These are phyloP conservation scores for Nakaseomyces nivariensis DNA, from an alignment of 1,139 yeast genomes.

Conservation along the genomic window DNA sequence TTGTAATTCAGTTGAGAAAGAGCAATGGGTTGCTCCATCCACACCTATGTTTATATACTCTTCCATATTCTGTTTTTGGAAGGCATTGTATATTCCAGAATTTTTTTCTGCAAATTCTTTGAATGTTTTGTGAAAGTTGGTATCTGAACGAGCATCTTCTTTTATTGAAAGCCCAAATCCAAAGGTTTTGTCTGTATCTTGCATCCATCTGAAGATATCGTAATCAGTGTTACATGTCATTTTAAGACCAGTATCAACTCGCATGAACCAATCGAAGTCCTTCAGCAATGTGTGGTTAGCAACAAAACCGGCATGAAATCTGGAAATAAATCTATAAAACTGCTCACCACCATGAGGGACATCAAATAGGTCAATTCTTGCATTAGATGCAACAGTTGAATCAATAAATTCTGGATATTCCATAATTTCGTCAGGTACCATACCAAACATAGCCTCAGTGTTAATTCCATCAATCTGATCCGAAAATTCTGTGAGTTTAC, in stretches of 20 bases:
- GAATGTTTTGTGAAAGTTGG: slow-evolving; percentile 69
- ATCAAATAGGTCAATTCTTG: slow-evolving; percentile 41
- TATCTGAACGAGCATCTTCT: slow-evolving; percentile 68
- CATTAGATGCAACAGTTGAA: slow-evolving; percentile 42
- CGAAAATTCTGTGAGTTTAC: background rate
- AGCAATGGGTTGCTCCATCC: slow-evolving; percentile 60
- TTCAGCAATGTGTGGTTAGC: slow-evolving; percentile 62
- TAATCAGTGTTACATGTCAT: slow-evolving; percentile 70
- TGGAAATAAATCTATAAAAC: slow-evolving; percentile 76
- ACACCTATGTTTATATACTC: background rate
- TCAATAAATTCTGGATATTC: slow-evolving; percentile 52
- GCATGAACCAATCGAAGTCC: slow-evolving; percentile 81
- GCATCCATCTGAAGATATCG: slow-evolving; percentile 75
- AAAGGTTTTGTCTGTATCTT: slow-evolving; percentile 58
- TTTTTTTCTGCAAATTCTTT: slow-evolving; percentile 51
- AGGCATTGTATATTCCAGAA: slow-evolving; percentile 30
- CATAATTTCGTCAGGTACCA: slow-evolving; percentile 36
- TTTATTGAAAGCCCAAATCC: slow-evolving; percentile 75
- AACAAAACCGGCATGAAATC: slow-evolving; percentile 84
- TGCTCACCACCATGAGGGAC: slow-evolving; percentile 55
- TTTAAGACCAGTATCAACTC: slow-evolving; percentile 80
- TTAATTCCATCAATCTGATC: background rate
- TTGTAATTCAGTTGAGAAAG: slow-evolving; percentile 82
- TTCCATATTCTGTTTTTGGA: background rate
- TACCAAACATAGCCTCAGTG: slow-evolving; percentile 9